Percentiles rank a stretch among this genome's conserved stretches.
phyloP scores from a whole-genome alignment of 2,329 filamentous ascomycete genomes.

The Setomelanomma holmii region DNA sequence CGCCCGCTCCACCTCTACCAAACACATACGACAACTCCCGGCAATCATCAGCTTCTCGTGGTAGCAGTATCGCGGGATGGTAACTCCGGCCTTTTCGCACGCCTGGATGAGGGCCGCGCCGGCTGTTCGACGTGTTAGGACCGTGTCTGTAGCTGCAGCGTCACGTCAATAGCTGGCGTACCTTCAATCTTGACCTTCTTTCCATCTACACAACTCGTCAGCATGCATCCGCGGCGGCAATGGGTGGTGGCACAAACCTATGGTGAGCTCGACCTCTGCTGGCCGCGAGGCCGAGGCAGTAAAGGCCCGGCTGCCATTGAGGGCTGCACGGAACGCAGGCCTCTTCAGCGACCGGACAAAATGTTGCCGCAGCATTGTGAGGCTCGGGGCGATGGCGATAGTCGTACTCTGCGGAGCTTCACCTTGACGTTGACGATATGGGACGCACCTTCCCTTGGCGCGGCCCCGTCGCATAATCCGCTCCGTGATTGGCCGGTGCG shows the following conservation, averaged over 20 bases:
- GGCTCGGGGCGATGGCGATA: constrained; percentile 39
- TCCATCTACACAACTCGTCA: constrained; percentile 71
- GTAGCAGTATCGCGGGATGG: constrained; percentile 97
- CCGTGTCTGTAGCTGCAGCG: constrained; percentile 19
- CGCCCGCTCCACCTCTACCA: constrained; percentile 95
- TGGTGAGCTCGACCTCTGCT: constrained; percentile 95
- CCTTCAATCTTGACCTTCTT: constrained; percentile 99
- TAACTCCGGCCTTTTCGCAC: constrained; percentile 95
- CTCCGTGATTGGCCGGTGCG: constrained; percentile 42
- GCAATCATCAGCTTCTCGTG: constrained; percentile 99
- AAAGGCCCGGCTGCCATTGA: constrained; percentile 77
- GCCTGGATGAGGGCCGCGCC: constrained; percentile 97
- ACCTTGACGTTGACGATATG: constrained; percentile 33
- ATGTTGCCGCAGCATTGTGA: constrained; percentile 69
- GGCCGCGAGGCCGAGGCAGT: constrained; percentile 77
- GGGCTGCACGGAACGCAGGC: constrained; percentile 59
- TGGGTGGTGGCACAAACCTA: constrained; percentile 68
- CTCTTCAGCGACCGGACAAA: constrained; percentile 67
- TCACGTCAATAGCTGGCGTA: constrained; percentile 52
- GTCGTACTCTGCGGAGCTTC: constrained; percentile 30
- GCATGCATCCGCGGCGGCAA: constrained; percentile 27
- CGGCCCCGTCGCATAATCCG: constrained; percentile 20
- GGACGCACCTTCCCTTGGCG: constrained; percentile 22
- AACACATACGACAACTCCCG: constrained; percentile 99
- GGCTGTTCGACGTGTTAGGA: constrained; percentile 63